Evolutionary conservation across 495 filamentous ascomycete species (phyloP), one percentile per base, ranked within the genome.

Genomic region (Hyaloscypha variabilis): DNA sequence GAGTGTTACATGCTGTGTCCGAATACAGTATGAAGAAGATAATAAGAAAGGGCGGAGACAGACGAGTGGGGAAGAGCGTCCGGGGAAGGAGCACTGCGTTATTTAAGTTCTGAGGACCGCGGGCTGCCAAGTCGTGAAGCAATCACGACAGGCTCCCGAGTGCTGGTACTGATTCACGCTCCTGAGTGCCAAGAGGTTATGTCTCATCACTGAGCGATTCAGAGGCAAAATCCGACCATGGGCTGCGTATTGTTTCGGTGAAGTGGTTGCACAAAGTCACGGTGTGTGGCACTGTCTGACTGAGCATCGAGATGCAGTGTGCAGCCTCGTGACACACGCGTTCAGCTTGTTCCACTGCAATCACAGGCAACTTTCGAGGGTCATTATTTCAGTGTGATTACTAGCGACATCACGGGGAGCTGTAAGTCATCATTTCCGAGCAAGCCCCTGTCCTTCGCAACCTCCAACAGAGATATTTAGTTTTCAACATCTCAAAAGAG

Each of bases 1-100:
- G 39, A 3, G 55, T 57, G 28, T 49, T 53, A 31, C 63, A 65
- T 60, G 28, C 55, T 62, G 46, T 25, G 60, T 51, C 17, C 54
- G 31, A 34, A 46, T 30, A 49, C 50, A 28, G n/a, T n/a, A n/a
- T n/a, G n/a, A 28, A 19, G 54, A 54, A 23, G 6, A 29, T 5
- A 25, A 25, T 6, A 52, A 25, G 51, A 25, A n/a, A 23, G 51
- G 39, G 39, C 6, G 39, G 39, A 46, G 19, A 19, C 39, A 17
- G 39, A 17, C 13, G 39, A 46, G 6, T 42, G 39, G 39, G 6
- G 39, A 19, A 3, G 13, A 46, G 17, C 6, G 4, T 17, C 39
- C 17, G 39, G 39, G 39, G 39, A 4, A 19, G 39, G 11, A 46
- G 39, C 39, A 46, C 39, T 46, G 6, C 39, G 19, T 3, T 14